Conservation (phyloP, 345 rosid species). For the Populus davidiana region DNA sequence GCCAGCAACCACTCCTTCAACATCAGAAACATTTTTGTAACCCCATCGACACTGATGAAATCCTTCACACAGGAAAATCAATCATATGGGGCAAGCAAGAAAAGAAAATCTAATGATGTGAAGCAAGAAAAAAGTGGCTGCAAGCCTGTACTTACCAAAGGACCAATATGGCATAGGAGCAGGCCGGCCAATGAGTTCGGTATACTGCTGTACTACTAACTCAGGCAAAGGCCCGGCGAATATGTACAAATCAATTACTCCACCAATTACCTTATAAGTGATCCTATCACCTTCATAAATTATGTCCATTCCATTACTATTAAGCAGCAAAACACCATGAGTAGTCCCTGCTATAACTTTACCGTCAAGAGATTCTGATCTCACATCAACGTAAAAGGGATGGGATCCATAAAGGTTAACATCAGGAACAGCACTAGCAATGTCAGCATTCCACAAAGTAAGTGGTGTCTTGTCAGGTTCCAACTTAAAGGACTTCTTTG, state of each 20-base stretch:
- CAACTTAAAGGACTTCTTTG: constrained; percentile 49
- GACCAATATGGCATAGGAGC: constrained; percentile 5
- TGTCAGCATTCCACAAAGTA: constrained; percentile 62
- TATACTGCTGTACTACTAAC: not conserved
- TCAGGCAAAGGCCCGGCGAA: not conserved
- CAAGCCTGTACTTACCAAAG: not conserved
- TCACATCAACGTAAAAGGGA: constrained; percentile 67
- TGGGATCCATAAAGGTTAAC: constrained; percentile 72
- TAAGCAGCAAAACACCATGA: not conserved
- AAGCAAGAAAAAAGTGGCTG: no score
- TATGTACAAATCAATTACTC: not conserved
- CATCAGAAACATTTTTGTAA: constrained; percentile 14
- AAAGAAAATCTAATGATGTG: no score
- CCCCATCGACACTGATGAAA: constrained; percentile 14
- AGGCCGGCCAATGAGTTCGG: not conserved
- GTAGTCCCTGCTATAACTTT: not conserved
- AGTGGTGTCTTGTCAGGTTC: constrained; percentile 19
- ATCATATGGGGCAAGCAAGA: no score
- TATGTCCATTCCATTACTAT: not conserved
- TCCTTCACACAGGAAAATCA: not conserved
- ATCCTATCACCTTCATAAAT: not conserved
- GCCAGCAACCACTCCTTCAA: constrained; percentile 4
- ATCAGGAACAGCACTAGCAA: constrained; percentile 35
- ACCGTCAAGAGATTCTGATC: constrained; percentile 34
- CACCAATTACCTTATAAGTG: not conserved